Evolutionary conservation across 2,329 filamentous ascomycete genomes (phyloP), one percentile per base, ranked within the genome.

Genomic region (Ophiostoma piceae): DNA sequence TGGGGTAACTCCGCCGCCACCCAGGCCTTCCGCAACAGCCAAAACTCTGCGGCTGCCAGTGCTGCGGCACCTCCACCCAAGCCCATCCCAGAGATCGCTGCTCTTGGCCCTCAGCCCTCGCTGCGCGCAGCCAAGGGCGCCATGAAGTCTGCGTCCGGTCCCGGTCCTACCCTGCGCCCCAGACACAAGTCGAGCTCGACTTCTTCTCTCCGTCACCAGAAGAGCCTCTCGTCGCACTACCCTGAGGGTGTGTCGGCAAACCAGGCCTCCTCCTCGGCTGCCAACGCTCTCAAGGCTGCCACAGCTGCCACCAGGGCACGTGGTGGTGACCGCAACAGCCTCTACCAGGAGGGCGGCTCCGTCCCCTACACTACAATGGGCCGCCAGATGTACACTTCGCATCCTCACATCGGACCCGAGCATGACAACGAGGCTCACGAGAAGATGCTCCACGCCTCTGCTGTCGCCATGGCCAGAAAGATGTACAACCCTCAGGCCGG

Each of bases 391-490:
- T 96, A 90, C 76, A 92, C 90, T 0, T 89, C 91, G 1, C 81
- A 87, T 43, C 92, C 93, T 3, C 89, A 89, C 0, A 87, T 96
- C 2, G 84, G 87, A 35, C 81, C 85, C 1, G 92, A 96, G 75
- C 80, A 88, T 0, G 89, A 95, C 57, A 92, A 97, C 75, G 85
- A 88, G 77, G 88, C 86, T 72, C 87, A 86, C 71, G 86, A 89
- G 64, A 90, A 92, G 74, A 87, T 88, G 4, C 82, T 96, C 2
- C 90, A 90, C 73, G 92, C 92, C 39, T 94, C 92, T 26, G 92
- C 94, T 2, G 82, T 97, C 2, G 92, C 91, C 12, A 96, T 97
- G 92, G 93, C 94, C 7, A 91, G 90, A 79, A 87, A 90, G 74
- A 94, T 97, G 88, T 97, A 93, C 76, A 86, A 71, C n/a, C 71